Conservation (phyloP, 768 basidiomycete species). For the Mycena epipterygia region DNA sequence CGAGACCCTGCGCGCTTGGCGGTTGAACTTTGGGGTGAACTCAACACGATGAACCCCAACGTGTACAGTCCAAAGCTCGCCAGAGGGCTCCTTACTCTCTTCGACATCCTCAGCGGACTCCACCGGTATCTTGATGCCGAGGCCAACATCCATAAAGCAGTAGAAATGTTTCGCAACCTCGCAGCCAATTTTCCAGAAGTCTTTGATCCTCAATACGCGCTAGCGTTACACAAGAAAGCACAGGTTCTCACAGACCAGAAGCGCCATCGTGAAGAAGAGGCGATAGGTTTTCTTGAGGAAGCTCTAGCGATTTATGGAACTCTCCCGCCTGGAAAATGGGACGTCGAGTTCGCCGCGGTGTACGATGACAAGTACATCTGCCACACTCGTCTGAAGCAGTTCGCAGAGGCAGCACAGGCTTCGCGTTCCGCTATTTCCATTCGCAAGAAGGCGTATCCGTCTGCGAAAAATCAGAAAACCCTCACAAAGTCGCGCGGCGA, state of each 20-base stretch:
- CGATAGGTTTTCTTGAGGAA: background rate
- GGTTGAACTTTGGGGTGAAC: background rate
- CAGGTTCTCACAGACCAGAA: background rate
- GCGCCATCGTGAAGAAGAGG: background rate
- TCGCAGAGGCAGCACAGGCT: background rate
- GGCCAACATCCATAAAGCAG: background rate
- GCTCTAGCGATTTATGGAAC: background rate
- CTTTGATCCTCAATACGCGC: slow-evolving; percentile 13
- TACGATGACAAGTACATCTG: background rate
- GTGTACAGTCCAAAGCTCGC: slow-evolving; percentile 7
- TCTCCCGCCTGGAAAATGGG: background rate
- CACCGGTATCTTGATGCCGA: background rate
- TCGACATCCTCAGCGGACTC: background rate
- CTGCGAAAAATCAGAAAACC: background rate
- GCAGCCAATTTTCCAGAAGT: background rate
- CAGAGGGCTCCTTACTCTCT: background rate
- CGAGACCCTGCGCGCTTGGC: background rate
- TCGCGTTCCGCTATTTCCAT: background rate
- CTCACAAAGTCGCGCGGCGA: background rate
- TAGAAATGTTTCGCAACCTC: background rate
- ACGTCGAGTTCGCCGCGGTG: background rate
- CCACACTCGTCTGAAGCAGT: background rate
- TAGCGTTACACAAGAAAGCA: slow-evolving; percentile 4
- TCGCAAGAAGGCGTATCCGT: background rate
- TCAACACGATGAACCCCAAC: background rate